These are phyloP conservation scores for Geranium incanum DNA, from an alignment of 441 rosid species.

Conservation along the genomic window DNA sequence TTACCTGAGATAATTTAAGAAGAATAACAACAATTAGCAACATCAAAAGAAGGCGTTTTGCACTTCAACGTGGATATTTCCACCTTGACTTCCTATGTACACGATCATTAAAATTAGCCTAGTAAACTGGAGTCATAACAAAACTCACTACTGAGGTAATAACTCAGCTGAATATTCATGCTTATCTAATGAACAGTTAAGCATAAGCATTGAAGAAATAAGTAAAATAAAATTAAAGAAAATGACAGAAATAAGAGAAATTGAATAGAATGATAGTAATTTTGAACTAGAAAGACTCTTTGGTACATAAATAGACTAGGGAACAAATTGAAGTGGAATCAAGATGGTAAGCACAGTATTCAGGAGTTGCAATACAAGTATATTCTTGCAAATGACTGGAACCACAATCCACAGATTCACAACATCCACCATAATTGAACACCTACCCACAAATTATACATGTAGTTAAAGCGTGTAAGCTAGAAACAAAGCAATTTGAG, in stretches of 20 bases:
- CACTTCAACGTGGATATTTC: slow-evolving; percentile 2
- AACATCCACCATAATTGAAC: background rate
- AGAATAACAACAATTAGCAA: background rate
- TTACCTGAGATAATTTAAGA: slow-evolving; percentile 2
- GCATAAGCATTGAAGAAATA: background rate
- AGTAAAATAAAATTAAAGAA: background rate
- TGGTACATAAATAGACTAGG: background rate
- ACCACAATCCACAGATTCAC: background rate
- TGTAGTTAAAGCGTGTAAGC: background rate
- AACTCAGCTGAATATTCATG: background rate
- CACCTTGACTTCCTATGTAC: background rate
- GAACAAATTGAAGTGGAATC: background rate
- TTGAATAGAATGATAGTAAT: background rate
- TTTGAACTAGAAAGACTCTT: background rate
- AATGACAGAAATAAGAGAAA: background rate
- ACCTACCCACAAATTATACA: background rate
- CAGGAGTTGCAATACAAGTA: background rate
- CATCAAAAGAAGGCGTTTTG: slow-evolving; percentile 3
- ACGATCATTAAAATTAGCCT: background rate
- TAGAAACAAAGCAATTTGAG: background rate
- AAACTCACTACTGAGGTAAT: background rate
- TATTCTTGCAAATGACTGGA: background rate
- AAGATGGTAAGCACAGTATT: background rate
- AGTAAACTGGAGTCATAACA: background rate
- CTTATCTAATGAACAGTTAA: background rate